Conservation (phyloP, 805 yeast genomes). For the Jamesozyma spencerorum region DNA sequence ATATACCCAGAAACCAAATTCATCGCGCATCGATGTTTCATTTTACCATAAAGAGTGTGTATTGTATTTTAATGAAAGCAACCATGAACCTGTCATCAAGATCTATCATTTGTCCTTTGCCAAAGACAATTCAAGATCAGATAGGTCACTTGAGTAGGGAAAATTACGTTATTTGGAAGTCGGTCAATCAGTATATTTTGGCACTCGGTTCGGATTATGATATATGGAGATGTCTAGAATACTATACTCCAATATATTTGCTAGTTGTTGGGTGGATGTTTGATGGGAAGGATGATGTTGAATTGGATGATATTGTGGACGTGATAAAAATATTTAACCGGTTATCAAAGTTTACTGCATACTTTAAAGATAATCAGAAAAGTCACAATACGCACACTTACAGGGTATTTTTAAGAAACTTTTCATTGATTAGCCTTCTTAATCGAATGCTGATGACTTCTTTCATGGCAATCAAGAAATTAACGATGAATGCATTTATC, state of each 20-base stretch:
- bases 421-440: conserved; percentile 6
- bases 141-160: conserved; percentile 2
- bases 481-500: neutral
- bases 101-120: conserved; percentile 7
- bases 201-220: conserved; percentile 13
- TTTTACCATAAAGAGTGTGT: neutral
- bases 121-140: conserved; percentile 4
- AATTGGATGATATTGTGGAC: conserved; percentile 8
- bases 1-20: neutral
- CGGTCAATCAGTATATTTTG: conserved; percentile 8
- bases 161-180: conserved; percentile 9
- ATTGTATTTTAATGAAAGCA: conserved; percentile 7
- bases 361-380: neutral
- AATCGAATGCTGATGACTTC: conserved; percentile 2
- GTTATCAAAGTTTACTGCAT: conserved; percentile 2
- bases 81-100: conserved; percentile 11
- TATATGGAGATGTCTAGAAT: conserved; percentile 10
- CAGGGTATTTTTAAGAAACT: conserved; percentile 6
- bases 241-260: conserved; percentile 9
- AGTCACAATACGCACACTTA: conserved; percentile 1
- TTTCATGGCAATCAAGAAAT: neutral
- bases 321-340: conserved; percentile 10
- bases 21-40: neutral
- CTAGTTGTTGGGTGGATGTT: conserved; percentile 8
- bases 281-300: conserved; percentile 3